Percentiles rank a stretch among this genome's conserved stretches.
phyloP scores from a whole-genome alignment of 352 stramenopile genomes.

The Phytophthora vignae region DNA sequence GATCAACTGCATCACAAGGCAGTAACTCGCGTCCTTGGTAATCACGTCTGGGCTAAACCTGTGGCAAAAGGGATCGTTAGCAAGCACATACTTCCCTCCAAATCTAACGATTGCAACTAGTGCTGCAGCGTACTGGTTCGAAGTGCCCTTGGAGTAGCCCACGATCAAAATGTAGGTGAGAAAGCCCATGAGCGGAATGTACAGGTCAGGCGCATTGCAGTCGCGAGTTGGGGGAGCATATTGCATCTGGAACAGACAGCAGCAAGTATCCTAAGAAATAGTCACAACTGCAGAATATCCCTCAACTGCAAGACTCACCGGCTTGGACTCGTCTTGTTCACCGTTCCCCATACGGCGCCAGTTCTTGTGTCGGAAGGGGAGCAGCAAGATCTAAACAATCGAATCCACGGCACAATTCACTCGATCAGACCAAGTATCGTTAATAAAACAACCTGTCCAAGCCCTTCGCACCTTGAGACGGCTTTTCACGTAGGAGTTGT shows the following conservation, averaged over 20 bases:
- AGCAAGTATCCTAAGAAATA: background rate
- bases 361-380: conserved; percentile 90
- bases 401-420: background rate
- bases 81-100: background rate
- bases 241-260: conserved; percentile 47
- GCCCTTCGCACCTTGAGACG: conserved; percentile 71
- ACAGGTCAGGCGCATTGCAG: conserved; percentile 98
- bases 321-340: conserved; percentile 72
- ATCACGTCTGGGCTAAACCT: conserved; percentile 98
- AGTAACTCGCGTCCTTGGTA: conserved; percentile 93
- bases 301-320: conserved; percentile 40
- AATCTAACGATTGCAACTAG: background rate
- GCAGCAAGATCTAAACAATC: conserved; percentile 68
- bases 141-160: conserved; percentile 96
- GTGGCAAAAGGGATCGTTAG: conserved; percentile 19
- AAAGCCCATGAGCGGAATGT: conserved; percentile 99
- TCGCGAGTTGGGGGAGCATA: conserved; percentile 94
- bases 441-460: background rate
- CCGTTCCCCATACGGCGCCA: conserved; percentile 79
- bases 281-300: background rate
- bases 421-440: background rate
- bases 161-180: conserved; percentile 99
- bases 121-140: conserved; percentile 74
- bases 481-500: conserved; percentile 91
- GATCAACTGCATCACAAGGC: conserved; percentile 89